These are phyloP conservation scores for Colletotrichum sp. DNA, from an alignment of 2,329 filamentous ascomycete species.

Conservation along the genomic window DNA sequence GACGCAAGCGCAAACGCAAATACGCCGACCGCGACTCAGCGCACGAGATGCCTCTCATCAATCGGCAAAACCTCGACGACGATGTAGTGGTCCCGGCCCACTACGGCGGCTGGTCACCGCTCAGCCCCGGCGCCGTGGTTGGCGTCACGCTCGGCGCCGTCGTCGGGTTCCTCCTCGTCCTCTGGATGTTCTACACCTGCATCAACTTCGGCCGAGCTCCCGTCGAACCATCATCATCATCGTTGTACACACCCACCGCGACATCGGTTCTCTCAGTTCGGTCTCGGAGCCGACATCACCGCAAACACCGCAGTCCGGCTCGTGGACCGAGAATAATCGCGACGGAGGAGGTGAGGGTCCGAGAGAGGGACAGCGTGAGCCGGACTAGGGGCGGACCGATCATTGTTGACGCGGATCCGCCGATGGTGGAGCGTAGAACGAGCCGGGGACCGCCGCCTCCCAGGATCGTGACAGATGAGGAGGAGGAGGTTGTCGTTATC, in stretches of 20 bases:
- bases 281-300: slow-evolving; percentile 17
- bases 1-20: neutral
- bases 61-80: slow-evolving; percentile 12
- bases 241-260: slow-evolving; percentile 24
- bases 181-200: slow-evolving; percentile 57
- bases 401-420: slow-evolving; percentile 31
- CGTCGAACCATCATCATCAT: slow-evolving; percentile 23
- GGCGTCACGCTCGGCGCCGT: slow-evolving; percentile 52
- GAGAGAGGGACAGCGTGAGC: slow-evolving; percentile 21
- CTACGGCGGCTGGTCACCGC: slow-evolving; percentile 38
- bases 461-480: slow-evolving; percentile 29
- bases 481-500: slow-evolving; percentile 36
- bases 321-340: slow-evolving; percentile 26
- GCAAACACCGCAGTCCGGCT: slow-evolving; percentile 10
- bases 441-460: slow-evolving; percentile 29
- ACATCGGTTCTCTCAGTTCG: slow-evolving; percentile 25
- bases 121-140: slow-evolving; percentile 45
- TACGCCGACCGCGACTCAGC: neutral
- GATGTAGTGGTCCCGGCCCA: slow-evolving; percentile 37
- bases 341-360: slow-evolving; percentile 32
- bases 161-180: slow-evolving; percentile 56
- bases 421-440: slow-evolving; percentile 17
- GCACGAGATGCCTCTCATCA: slow-evolving; percentile 8
- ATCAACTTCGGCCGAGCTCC: slow-evolving; percentile 46
- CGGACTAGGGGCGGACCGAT: slow-evolving; percentile 17